Percentiles rank a stretch among this genome's conserved stretches.
Conservation (phyloP, 306 rosid genomes). For the Casuarina equisetifolia region DNA sequence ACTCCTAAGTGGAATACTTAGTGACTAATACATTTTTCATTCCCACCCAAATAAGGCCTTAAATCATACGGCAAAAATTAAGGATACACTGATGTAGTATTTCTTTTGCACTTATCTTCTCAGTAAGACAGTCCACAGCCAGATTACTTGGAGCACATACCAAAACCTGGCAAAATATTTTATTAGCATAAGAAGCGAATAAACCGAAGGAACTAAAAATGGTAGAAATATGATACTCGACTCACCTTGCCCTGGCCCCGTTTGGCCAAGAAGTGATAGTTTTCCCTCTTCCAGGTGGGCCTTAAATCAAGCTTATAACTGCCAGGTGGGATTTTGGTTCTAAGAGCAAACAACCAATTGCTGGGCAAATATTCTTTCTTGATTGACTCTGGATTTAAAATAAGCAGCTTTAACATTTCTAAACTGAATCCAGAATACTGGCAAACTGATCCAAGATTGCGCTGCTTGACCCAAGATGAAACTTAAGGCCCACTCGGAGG, state of each 20-base stretch:
- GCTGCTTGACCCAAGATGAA: neutral
- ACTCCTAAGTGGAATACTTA: no score
- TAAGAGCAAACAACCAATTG: conserved; percentile 1
- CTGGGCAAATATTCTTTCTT: neutral
- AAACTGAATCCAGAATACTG: neutral
- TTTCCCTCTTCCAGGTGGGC: conserved; percentile 99
- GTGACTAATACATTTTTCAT: no score
- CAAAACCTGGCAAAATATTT: conserved; percentile 61
- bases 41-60: no score
- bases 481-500: neutral
- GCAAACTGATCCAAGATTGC: neutral
- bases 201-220: conserved; percentile 1
- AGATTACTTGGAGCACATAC: conserved; percentile 99
- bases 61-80: no score
- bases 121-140: conserved; percentile 96
- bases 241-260: conserved; percentile 98
- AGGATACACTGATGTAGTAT: no score
- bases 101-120: conserved; percentile 80
- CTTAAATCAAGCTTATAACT: conserved; percentile 99
- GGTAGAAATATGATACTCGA: neutral
- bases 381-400: conserved; percentile 9
- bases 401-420: neutral
- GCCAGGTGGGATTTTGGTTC: conserved; percentile 19
- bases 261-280: conserved; percentile 99
- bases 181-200: neutral